Evolutionary conservation across 2,329 filamentous ascomycete species (phyloP), one percentile per base, ranked within the genome.

Genomic region (Geosmithia morbida): DNA sequence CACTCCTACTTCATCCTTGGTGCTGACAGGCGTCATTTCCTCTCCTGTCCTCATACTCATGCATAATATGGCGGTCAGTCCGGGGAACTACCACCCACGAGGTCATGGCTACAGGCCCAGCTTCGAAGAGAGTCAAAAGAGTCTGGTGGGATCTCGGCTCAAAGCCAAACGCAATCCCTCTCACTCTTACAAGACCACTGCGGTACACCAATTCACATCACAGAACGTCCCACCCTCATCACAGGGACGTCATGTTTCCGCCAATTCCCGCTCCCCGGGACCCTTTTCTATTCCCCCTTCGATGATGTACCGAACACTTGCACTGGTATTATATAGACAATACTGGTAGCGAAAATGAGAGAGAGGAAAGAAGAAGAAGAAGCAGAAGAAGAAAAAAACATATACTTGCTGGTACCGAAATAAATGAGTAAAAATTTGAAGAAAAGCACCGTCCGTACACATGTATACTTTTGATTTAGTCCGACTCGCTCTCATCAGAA

Each of bases 401-500:
- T 8, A 37, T 11, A 37, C 33, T 37, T 37, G 33, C 33, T 37
- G 33, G 33, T 16, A 37, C 13, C 33, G 3, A 37, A 37, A 37
- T 37, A 5, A 13, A 37, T 8, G 4, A 19, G n/a, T 42, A 42
- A 14, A n/a, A 14, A 42, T 42, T 7, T 42, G 18, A 42, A 42
- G 10, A 42, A 11, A 19, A 10, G 19, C 17, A 3, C 22, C 22
- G 8, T 26, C 22, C 22, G 8, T 26, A 8, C 22, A 14, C 43
- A 30, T n/a, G n/a, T n/a, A n/a, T n/a, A 26, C 18, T 14, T 8
- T 8, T 45, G 11, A 7, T 13, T 48, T 46, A 62, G 43, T 65
- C 59, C 37, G 58, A 68, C 37, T 68, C 67, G 47, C 62, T 65
- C 41, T 63, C 63, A 16, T 55, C 58, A 3, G 33, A 37, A 11